A percentile compares a stretch with the other conserved stretches of the same genome.
These are phyloP conservation scores for Rubroshorea leprosula DNA, from an alignment of 345 rosid species.

Conservation along the genomic window DNA sequence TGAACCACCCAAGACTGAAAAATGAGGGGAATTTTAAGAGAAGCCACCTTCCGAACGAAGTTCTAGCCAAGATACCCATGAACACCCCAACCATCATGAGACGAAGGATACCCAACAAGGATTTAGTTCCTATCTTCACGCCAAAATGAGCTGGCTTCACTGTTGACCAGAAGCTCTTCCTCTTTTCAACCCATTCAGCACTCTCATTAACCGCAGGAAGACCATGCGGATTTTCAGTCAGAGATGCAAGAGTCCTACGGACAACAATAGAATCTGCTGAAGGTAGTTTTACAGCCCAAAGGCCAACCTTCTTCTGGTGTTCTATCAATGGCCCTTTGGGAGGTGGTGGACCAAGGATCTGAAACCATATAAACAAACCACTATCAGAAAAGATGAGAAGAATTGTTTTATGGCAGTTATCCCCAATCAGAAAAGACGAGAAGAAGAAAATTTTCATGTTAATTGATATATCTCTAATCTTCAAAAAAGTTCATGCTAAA, in stretches of 20 bases:
- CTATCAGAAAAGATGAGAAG: background rate
- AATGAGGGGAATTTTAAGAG: constrained; percentile 75
- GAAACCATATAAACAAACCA: constrained; percentile 19
- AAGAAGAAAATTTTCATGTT: too few species aligned
- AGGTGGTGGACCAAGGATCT: constrained; percentile 74
- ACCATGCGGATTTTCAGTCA: constrained; percentile 61
- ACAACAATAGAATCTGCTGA: constrained; percentile 80
- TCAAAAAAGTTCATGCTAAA: too few species aligned
- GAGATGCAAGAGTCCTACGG: constrained; percentile 61
- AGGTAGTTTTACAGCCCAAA: constrained; percentile 77
- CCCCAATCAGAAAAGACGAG: too few species aligned
- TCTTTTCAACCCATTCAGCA: constrained; percentile 41
- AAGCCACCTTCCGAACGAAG: constrained; percentile 68
- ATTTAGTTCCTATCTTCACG: constrained; percentile 61
- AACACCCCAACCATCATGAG: constrained; percentile 50
- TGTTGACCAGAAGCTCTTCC: constrained; percentile 66
- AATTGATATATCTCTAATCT: too few species aligned
- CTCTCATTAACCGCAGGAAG: constrained; percentile 69
- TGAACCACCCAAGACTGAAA: constrained; percentile 80
- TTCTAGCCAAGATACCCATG: constrained; percentile 48
- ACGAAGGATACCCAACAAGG: constrained; percentile 47
- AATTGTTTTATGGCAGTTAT: background rate
- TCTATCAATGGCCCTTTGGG: constrained; percentile 58
- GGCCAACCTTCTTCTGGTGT: constrained; percentile 63
- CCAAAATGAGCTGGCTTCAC: constrained; percentile 77